phyloP scores from a whole-genome alignment of 768 basidiomycete genomes.

The Trametopsis cervina region DNA sequence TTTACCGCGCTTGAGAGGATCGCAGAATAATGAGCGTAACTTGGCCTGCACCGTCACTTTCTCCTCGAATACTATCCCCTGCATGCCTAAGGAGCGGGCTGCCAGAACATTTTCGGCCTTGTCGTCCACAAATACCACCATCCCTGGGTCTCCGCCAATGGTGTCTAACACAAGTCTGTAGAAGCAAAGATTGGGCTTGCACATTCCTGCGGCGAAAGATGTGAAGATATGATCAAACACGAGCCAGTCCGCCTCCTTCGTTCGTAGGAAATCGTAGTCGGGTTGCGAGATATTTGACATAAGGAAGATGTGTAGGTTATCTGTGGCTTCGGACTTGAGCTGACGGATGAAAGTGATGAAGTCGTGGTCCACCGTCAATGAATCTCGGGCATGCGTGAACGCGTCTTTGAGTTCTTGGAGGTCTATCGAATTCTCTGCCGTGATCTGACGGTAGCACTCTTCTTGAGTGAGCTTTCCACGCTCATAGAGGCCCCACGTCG shows the following conservation, averaged over 20 bases:
- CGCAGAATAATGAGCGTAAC: constrained; percentile 40
- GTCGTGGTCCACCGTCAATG: constrained; percentile 36
- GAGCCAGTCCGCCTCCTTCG: constrained; percentile 9
- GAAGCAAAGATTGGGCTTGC: constrained; percentile 50
- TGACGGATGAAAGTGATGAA: constrained; percentile 38
- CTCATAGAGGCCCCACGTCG: constrained; percentile 51
- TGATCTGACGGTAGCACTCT: constrained; percentile 36
- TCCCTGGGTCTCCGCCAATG: constrained; percentile 37
- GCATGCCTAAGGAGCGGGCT: constrained; percentile 49
- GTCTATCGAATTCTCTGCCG: constrained; percentile 31
- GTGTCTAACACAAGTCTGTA: constrained; percentile 41
- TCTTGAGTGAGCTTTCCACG: constrained; percentile 36
- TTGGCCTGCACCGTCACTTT: constrained; percentile 33
- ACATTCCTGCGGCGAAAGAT: constrained; percentile 43
- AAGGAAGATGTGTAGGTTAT: constrained; percentile 38
- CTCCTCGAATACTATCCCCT: constrained; percentile 41
- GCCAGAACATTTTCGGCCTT: constrained; percentile 52
- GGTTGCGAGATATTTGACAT: constrained; percentile 55
- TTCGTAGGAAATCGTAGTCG: constrained; percentile 29
- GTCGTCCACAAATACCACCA: constrained; percentile 53
- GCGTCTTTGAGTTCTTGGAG: constrained; percentile 34
- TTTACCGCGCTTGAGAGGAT: constrained; percentile 37
- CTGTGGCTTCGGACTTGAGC: constrained; percentile 28
- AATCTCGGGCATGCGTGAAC: constrained; percentile 41
- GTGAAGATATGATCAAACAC: constrained; percentile 39